These are phyloP conservation scores for Leccinum truebloodii DNA, from an alignment of 768 basidiomycete species.

Conservation along the genomic window DNA sequence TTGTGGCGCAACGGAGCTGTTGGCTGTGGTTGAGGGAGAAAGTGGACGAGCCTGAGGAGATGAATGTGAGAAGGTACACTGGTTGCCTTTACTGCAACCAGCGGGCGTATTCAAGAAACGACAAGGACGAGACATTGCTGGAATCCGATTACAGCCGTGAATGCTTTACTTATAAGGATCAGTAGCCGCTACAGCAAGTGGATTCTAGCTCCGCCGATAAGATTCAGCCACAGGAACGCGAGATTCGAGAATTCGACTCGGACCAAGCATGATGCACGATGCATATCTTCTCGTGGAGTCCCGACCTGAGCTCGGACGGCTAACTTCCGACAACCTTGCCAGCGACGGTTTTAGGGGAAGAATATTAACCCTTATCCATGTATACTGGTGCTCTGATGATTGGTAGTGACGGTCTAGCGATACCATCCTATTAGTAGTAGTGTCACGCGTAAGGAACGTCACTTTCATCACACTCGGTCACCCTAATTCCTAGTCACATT, in stretches of 20 bases:
- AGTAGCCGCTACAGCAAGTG: not conserved
- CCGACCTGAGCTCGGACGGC: not conserved
- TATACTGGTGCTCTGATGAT: no score
- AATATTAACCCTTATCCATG: not conserved
- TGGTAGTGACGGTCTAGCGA: no score
- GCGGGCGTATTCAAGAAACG: conserved; percentile 40
- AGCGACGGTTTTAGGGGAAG: not conserved
- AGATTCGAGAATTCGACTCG: not conserved
- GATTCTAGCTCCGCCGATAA: not conserved
- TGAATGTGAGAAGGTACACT: conserved; percentile 40
- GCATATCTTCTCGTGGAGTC: not conserved
- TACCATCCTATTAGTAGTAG: no score
- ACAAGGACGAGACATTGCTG: conserved; percentile 38
- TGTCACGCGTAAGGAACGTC: no score
- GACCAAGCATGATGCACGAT: not conserved
- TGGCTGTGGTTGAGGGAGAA: conserved; percentile 17
- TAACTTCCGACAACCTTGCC: not conserved
- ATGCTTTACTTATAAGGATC: not conserved
- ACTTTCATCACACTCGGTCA: no score
- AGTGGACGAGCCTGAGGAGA: conserved; percentile 1
- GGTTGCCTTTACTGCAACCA: conserved; percentile 48
- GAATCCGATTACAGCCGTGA: not conserved
- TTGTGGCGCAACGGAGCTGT: conserved; percentile 2
- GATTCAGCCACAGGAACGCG: not conserved
- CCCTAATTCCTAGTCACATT: no score